Evolutionary conservation across 306 rosid species (phyloP).

Genomic region (Vigna reflexopilosa): DNA sequence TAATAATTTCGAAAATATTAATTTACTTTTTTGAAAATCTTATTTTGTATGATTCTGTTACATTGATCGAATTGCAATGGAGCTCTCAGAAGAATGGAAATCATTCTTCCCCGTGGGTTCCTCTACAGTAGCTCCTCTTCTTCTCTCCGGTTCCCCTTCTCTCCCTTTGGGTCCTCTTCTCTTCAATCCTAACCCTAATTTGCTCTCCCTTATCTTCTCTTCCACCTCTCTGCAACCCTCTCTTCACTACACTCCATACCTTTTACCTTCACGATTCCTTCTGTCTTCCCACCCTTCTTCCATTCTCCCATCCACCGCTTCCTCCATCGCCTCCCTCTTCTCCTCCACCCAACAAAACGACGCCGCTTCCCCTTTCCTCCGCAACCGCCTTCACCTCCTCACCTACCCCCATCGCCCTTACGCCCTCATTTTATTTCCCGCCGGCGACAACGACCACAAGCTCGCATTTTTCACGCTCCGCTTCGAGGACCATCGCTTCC

Average conservation of each 20-base stretch:
- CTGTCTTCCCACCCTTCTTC: slow-evolving; percentile 48
- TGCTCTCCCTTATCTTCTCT: slow-evolving; percentile 49
- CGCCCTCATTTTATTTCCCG: slow-evolving; percentile 59
- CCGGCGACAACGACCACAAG: slow-evolving; percentile 57
- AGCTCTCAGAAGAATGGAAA: slow-evolving; percentile 62
- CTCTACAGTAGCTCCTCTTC: slow-evolving; percentile 47
- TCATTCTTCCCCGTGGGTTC: slow-evolving; percentile 59
- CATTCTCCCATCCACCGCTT: slow-evolving; percentile 63
- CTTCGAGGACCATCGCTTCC: too few relatives aligned
- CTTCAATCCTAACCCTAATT: slow-evolving; percentile 61
- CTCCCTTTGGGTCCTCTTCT: slow-evolving; percentile 61
- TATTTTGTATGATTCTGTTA: too few relatives aligned
- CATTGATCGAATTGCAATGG: slow-evolving; percentile 26
- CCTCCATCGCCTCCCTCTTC: slow-evolving; percentile 49
- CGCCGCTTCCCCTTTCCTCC: slow-evolving; percentile 37
- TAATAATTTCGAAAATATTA: too few relatives aligned
- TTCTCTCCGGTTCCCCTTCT: slow-evolving; percentile 22
- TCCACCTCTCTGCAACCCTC: slow-evolving; percentile 53
- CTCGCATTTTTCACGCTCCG: too few relatives aligned
- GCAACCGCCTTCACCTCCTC: slow-evolving; percentile 60
- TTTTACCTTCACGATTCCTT: slow-evolving; percentile 54
- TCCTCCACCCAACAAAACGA: slow-evolving; percentile 30
- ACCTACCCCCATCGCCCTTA: slow-evolving; percentile 38
- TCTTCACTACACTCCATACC: slow-evolving; percentile 50
- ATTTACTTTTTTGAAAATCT: too few relatives aligned